These are phyloP conservation scores for Sesbania bispinosa DNA, from an alignment of 306 rosid species.

Conservation along the genomic window DNA sequence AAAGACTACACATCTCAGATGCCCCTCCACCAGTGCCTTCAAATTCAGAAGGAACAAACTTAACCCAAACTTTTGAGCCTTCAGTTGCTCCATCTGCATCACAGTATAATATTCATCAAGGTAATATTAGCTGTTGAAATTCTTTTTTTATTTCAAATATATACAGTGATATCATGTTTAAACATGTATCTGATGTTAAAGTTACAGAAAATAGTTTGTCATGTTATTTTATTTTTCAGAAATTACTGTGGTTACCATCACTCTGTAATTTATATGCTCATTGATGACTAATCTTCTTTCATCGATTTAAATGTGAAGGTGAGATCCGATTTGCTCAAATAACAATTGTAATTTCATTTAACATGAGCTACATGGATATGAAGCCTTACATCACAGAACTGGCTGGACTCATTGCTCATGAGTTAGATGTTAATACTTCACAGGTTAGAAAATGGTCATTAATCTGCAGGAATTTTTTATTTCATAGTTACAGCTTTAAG, in stretches of 20 bases:
- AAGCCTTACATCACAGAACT: slow-evolving; percentile 64
- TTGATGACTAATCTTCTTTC: slow-evolving; percentile 18
- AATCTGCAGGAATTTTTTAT: slow-evolving; percentile 4
- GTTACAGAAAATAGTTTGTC: background rate
- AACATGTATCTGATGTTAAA: background rate
- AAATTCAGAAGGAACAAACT: slow-evolving; percentile 38
- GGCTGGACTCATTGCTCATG: slow-evolving; percentile 64
- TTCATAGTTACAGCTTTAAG: background rate
- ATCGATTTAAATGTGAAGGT: slow-evolving; percentile 47
- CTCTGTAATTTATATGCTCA: slow-evolving; percentile 8
- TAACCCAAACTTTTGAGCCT: slow-evolving; percentile 38
- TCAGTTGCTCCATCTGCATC: slow-evolving; percentile 58
- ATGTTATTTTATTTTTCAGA: background rate
- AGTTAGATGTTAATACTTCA: slow-evolving; percentile 58
- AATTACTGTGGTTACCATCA: background rate
- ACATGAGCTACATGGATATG: slow-evolving; percentile 60
- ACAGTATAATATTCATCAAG: slow-evolving; percentile 44
- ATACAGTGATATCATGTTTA: background rate
- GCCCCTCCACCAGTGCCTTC: slow-evolving; percentile 51
- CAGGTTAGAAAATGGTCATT: slow-evolving; percentile 59
- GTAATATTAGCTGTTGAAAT: slow-evolving; percentile 38
- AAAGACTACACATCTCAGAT: slow-evolving; percentile 56
- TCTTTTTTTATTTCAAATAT: background rate
- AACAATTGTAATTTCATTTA: slow-evolving; percentile 59
- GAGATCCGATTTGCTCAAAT: slow-evolving; percentile 63